Base-by-base conservation (phyloP, 2,329 filamentous ascomycete genomes). In the Calonectria pseudoturangicola region DNA sequence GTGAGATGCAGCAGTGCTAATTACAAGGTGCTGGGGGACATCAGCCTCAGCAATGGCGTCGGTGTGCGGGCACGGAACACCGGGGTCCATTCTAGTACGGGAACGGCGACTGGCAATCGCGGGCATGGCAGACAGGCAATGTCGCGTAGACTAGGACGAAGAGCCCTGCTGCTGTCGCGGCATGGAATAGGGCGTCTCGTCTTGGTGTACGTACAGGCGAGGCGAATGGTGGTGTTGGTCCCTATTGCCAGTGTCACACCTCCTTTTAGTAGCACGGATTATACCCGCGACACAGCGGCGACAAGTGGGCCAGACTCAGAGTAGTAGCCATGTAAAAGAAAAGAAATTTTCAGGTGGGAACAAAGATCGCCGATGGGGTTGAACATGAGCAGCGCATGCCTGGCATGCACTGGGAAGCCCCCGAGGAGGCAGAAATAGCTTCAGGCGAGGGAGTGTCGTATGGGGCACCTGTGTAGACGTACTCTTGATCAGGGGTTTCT, bases 211-310 rank as follows among this genome's bases (percentile, higher is more conserved):
- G 48, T 39, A 45, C n/a, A 67, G 64, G 64, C 47, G 45, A 56
- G 58, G 39, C 48, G 39, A 30, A 62, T 56, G 62, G 51, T 51
- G 68, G 51, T 51, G 68, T 66, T 66, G 45, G 63, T 43, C 68
- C 43, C 56, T 62, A 62, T 30, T 43, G 60, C 69, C 63, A 71
- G 51, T 45, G 69, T 71, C 69, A 77, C 76, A 75, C 73, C 77
- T 79, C 77, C 77, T 79, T 79, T 79, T 79, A 76, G 66, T 58
- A 76, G 68, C 71, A 76, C 67, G 69, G 68, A 66, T 70, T 76
- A 78, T 78, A 77, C 69, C 77, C 70, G 69, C 68, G 67, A 72
- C 67, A 65, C 48, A 13, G 41, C 72, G 75, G 76, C 72, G 68
- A 75, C 75, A 60, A 60, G 72, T 70, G 64, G 64, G 48, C 63